A percentile compares a stretch with the other conserved stretches of the same genome.
phyloP scores from a whole-genome alignment of 306 rosid genomes.

The Gleditsia sinensis region DNA sequence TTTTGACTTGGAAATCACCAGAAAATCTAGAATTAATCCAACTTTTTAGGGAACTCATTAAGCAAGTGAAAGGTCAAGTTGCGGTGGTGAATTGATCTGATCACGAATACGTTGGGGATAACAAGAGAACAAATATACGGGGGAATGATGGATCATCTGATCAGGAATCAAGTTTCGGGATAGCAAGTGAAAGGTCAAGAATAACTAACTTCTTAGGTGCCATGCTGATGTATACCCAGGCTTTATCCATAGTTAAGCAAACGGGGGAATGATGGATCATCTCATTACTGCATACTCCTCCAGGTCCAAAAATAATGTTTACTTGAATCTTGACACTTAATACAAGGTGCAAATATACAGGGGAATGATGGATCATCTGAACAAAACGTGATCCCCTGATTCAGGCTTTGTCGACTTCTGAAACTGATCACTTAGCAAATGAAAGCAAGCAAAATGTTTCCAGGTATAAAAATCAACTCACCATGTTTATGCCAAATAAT shows the following conservation, averaged over 20 bases:
- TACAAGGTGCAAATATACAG: background rate
- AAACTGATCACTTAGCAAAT: conserved; percentile 11
- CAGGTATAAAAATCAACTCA: background rate
- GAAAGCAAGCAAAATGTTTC: background rate
- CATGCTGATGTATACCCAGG: no score
- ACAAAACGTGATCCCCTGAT: background rate
- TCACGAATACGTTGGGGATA: no score
- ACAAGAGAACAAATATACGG: no score
- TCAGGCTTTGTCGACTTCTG: conserved; percentile 5
- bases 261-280: no score
- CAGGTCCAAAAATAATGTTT: no score
- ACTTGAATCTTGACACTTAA: no score
- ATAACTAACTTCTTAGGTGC: no score
- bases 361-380: background rate
- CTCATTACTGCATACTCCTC: background rate
- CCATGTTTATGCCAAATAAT: background rate
- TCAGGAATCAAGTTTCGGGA: no score
- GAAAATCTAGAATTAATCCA: background rate
- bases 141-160: no score
- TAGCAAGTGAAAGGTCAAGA: no score
- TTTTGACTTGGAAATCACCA: no score
- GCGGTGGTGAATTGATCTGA: no score
- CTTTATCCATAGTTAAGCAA: background rate
- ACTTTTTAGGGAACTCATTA: conserved; percentile 1
- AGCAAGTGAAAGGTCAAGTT: background rate